These are phyloP conservation scores for Trichosporon faecale DNA, from an alignment of 1,284 basidiomycete species.

Conservation along the genomic window DNA sequence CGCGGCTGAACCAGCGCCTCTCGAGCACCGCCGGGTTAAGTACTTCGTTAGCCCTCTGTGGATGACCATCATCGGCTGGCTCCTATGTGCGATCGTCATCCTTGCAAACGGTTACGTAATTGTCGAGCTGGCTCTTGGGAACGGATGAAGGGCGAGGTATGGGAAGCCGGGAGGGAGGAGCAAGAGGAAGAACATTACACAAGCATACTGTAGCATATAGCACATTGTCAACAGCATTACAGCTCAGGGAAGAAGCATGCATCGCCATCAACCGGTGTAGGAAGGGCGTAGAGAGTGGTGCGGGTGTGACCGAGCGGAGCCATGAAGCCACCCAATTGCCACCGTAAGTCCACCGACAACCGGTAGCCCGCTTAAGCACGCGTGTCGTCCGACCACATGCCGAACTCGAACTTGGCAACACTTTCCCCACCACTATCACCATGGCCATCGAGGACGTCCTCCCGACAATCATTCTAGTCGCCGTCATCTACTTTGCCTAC, in stretches of 20 bases:
- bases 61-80: constrained; percentile 59
- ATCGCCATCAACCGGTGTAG: not conserved
- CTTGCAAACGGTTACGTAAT: constrained; percentile 30
- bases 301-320: not conserved
- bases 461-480: constrained; percentile 43
- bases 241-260: not conserved
- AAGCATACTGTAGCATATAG: not conserved
- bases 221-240: not conserved
- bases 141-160: not conserved
- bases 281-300: not conserved
- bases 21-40: constrained; percentile 15
- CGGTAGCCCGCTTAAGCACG: not conserved
- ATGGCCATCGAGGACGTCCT: constrained; percentile 45
- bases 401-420: not conserved
- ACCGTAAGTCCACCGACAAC: not conserved
- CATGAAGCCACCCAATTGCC: not conserved
- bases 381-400: constrained; percentile 8
- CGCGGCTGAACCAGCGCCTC: not conserved
- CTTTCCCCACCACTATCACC: constrained; percentile 10
- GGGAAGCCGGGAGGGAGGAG: not conserved
- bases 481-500: constrained; percentile 38
- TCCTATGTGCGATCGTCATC: constrained; percentile 18
- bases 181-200: not conserved
- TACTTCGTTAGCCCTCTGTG: constrained; percentile 62
- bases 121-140: constrained; percentile 45